These are phyloP conservation scores for Collybia mongolica DNA, from an alignment of 768 basidiomycete genomes.

Conservation along the genomic window DNA sequence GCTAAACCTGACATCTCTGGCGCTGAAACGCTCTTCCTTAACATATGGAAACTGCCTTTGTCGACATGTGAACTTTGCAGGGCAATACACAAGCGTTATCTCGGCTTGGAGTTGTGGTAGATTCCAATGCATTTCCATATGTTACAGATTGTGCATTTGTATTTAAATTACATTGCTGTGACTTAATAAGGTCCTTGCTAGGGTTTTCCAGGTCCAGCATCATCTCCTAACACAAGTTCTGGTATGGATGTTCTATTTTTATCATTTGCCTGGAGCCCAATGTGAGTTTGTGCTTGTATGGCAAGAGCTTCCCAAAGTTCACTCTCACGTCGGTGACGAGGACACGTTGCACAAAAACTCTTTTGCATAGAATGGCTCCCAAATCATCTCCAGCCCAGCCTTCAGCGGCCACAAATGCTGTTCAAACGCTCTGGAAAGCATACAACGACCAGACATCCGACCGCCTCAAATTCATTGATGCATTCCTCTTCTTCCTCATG, in stretches of 20 bases:
- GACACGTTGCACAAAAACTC: conserved; percentile 30
- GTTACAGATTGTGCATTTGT: too few relatives aligned
- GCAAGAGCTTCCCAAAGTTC: conserved; percentile 22
- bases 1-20: too few relatives aligned
- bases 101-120: too few relatives aligned
- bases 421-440: conserved; percentile 67
- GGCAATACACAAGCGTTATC: too few relatives aligned
- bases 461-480: conserved; percentile 91
- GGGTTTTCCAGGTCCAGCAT: neutral
- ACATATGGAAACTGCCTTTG: too few relatives aligned
- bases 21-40: too few relatives aligned
- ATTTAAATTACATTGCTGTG: too few relatives aligned
- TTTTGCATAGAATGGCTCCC: conserved; percentile 28
- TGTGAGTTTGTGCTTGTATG: conserved; percentile 30
- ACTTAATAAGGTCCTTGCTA: too few relatives aligned
- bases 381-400: conserved; percentile 28
- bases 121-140: too few relatives aligned
- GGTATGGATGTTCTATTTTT: too few relatives aligned
- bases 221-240: conserved; percentile 9
- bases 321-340: conserved; percentile 11
- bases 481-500: conserved; percentile 90
- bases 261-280: too few relatives aligned
- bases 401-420: conserved; percentile 33
- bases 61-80: too few relatives aligned
- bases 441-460: conserved; percentile 78